Evolutionary conservation across 2,329 filamentous ascomycete genomes (phyloP), one percentile per base, ranked within the genome.

Genomic region (Geosmithia flava): DNA sequence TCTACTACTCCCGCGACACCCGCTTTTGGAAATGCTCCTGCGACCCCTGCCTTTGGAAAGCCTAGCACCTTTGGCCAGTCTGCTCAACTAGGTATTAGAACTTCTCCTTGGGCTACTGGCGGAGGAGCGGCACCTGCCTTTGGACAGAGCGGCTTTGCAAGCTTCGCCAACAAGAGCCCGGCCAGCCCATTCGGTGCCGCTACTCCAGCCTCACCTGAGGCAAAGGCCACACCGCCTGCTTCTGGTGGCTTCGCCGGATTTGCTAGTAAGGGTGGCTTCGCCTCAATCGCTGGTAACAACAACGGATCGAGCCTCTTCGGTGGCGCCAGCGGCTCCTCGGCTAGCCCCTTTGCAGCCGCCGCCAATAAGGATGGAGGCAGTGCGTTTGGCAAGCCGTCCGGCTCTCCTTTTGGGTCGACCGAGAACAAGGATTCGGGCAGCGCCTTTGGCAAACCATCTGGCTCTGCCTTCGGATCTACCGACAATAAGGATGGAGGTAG

Each of bases 221-320:
- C 50, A 20, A 49, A 56, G 5, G 51, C 44, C 30, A 15, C 44
- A 10, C 8, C 44, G 15, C 29, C 44, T 30, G 33, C 44, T 10
- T 64, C 67, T 11, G 68, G 71, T 29, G 74, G 72, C 0, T 78
- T 79, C 55, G 69, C 78, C 20, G 66, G 65, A 23, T 81, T 81
- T 56, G 72, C 76, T 3, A 68, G 59, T 27, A 68, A 74, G 50
- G 65, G 73, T 3, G 78, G 77, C 1, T 83, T 83, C 58, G 71
- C 66, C 7, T 68, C 74, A 13, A 37, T 37, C 15, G 57, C 62
- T 29, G 66, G 56, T 42, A 65, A 58, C 45, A 60, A 48, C 42
- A 48, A 7, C 29, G 60, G 59, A 15, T 53, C 60, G 7, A 66
- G 62, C 47, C 53, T 64, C 11, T 69, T 71, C 52, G 66, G 65